A percentile compares a stretch with the other conserved stretches of the same genome.
phyloP scores from a whole-genome alignment of 2,329 filamentous ascomycete genomes.

The Monascus ruber region DNA sequence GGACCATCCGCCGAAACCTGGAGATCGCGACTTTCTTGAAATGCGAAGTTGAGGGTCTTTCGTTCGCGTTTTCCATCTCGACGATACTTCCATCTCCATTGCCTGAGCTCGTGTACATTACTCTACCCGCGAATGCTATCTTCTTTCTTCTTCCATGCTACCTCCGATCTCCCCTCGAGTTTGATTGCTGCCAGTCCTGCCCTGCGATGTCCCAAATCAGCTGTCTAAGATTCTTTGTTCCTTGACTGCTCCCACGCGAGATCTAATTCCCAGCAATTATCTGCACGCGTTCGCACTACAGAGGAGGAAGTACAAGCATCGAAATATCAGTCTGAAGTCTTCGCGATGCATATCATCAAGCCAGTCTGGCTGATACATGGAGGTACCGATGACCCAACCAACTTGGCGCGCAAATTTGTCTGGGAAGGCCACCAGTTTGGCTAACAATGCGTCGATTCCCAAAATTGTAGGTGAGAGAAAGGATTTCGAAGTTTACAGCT shows the following conservation, averaged over 20 bases:
- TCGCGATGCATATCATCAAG: slow-evolving; percentile 74
- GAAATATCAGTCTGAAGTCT: slow-evolving; percentile 2
- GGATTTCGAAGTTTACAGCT: slow-evolving; percentile 97
- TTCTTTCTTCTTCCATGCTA: not conserved
- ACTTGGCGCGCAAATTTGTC: not conserved
- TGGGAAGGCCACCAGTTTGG: slow-evolving; percentile 3
- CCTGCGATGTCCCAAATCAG: slow-evolving; percentile 19
- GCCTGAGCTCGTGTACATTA: too few species aligned
- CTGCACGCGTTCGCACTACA: slow-evolving; percentile 1
- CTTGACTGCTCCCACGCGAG: slow-evolving; percentile 9
- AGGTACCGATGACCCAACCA: slow-evolving; percentile 41
- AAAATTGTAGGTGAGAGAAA: slow-evolving; percentile 68
- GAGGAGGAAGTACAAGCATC: slow-evolving; percentile 1
- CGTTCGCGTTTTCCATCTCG: too few species aligned
- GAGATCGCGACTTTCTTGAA: slow-evolving; percentile 27
- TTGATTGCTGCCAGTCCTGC: slow-evolving; percentile 2
- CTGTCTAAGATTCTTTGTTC: slow-evolving; percentile 2
- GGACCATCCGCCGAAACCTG: slow-evolving; percentile 20
- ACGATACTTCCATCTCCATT: too few species aligned
- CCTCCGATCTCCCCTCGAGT: not conserved
- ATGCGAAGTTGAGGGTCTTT: not conserved
- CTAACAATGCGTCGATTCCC: slow-evolving; percentile 7
- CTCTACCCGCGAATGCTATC: not conserved
- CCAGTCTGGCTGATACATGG: slow-evolving; percentile 92
- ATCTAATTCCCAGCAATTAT: slow-evolving; percentile 5